A percentile compares a stretch with the other conserved stretches of the same genome.
phyloP scores from a whole-genome alignment of 495 filamentous ascomycete species.

The Penicillium verhagenii region DNA sequence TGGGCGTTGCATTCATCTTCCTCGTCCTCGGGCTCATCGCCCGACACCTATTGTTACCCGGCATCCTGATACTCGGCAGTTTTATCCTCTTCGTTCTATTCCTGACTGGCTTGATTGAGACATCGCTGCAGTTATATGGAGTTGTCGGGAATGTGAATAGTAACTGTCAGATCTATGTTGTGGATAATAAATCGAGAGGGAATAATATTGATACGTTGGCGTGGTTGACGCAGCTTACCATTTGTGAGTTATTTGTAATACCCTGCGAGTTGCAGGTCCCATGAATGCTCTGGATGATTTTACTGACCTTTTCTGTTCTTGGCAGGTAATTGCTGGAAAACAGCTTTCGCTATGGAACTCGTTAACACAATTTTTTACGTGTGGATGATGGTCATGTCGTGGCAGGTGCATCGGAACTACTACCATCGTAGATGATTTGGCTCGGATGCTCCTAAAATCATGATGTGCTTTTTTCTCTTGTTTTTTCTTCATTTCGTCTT shows the following conservation, averaged over 20 bases:
- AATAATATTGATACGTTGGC: constrained; percentile 72
- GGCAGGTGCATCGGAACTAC: constrained; percentile 75
- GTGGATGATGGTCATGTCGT: constrained; percentile 93
- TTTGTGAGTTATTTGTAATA: constrained; percentile 59
- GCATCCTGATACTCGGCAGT: constrained; percentile 82
- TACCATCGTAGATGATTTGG: constrained; percentile 14
- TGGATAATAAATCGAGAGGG: constrained; percentile 53
- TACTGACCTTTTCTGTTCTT: constrained; percentile 2
- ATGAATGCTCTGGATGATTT: neutral
- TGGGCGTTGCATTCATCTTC: constrained; percentile 73
- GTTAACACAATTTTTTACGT: constrained; percentile 82
- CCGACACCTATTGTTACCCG: constrained; percentile 78
- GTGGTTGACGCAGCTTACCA: constrained; percentile 81
- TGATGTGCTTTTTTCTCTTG: neutral
- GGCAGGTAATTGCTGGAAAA: constrained; percentile 56
- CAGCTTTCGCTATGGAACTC: constrained; percentile 63
- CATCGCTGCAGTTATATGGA: constrained; percentile 85
- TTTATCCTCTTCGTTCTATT: constrained; percentile 95
- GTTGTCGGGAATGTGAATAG: constrained; percentile 69
- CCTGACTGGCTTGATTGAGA: constrained; percentile 89
- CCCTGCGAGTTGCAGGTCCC: neutral
- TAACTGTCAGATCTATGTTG: constrained; percentile 76
- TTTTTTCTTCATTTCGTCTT: neutral
- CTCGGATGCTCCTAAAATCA: neutral
- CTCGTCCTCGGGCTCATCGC: constrained; percentile 69